Conservation (phyloP, 768 basidiomycete genomes). For the Daedalea quercina region DNA sequence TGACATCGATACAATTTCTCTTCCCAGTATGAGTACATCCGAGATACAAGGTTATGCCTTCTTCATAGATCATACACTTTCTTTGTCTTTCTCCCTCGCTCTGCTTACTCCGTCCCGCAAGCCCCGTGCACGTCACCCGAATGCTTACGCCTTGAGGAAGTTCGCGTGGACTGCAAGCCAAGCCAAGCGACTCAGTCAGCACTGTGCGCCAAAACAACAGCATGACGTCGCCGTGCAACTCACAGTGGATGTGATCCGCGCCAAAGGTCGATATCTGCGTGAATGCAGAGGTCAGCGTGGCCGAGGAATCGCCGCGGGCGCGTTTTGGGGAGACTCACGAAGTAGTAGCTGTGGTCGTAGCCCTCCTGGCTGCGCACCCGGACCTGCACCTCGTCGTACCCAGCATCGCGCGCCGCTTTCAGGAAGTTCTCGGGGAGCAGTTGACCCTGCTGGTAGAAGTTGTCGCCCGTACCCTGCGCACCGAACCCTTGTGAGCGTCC, state of each 20-base stretch:
- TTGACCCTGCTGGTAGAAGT: constrained; percentile 82
- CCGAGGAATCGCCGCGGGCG: background rate
- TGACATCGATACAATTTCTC: constrained; percentile 8
- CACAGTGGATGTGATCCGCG: constrained; percentile 84
- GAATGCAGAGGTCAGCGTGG: background rate
- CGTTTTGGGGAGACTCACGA: constrained; percentile 38
- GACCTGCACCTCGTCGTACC: constrained; percentile 70
- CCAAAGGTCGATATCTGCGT: constrained; percentile 83
- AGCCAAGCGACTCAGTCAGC: constrained; percentile 12
- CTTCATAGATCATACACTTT: background rate
- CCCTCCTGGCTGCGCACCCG: constrained; percentile 73
- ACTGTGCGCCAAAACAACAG: constrained; percentile 12
- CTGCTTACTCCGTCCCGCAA: background rate
- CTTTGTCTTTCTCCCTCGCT: constrained; percentile 6
- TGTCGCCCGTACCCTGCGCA: constrained; percentile 66
- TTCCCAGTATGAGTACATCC: background rate
- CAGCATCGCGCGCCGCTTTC: constrained; percentile 66
- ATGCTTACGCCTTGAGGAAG: constrained; percentile 66
- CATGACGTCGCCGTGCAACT: constrained; percentile 22
- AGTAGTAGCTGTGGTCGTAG: constrained; percentile 89
- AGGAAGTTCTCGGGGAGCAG: constrained; percentile 87
- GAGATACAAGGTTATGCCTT: constrained; percentile 1
- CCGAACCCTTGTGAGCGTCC: background rate
- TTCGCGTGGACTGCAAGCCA: constrained; percentile 70
- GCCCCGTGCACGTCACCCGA: background rate